Conservation (phyloP, 208 protist genomes). For the Trypanosomatidae sp. region DNA sequence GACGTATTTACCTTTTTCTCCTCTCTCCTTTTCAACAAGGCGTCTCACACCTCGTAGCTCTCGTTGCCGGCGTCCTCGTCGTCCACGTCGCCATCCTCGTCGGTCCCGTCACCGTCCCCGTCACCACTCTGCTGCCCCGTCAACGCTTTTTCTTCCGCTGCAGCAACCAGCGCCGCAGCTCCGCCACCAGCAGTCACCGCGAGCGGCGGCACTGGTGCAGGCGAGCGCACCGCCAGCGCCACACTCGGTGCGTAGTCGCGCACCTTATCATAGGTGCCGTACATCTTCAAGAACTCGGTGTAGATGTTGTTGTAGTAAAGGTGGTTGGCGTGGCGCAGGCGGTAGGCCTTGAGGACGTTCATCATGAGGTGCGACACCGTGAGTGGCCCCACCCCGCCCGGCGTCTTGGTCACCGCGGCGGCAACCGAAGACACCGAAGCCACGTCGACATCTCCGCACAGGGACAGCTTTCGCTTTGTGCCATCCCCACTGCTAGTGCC, state of each 20-base stretch:
- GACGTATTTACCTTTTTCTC: no score
- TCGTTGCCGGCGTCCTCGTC: no score
- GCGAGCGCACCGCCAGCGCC: no score
- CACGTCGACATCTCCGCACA: conserved; percentile 89
- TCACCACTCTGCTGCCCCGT: no score
- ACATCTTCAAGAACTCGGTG: conserved; percentile 48
- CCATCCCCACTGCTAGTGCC: not conserved
- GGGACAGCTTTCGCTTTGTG: not conserved
- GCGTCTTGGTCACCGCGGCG: conserved; percentile 92
- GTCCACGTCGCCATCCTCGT: no score
- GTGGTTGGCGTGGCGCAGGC: conserved; percentile 33
- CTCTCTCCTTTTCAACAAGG: no score
- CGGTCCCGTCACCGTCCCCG: no score
- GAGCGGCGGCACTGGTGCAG: no score
- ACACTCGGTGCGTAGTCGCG: conserved; percentile 15
- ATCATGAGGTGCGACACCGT: conserved; percentile 92
- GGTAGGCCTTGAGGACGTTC: conserved; percentile 84
- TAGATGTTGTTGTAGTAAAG: conserved; percentile 49
- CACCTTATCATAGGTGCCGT: conserved; percentile 28
- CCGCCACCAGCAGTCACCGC: no score
- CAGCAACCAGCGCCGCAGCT: no score
- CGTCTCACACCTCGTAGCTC: no score
- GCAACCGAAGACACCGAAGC: conserved; percentile 63
- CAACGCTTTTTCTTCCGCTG: no score
- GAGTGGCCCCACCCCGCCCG: conserved; percentile 97